Percentiles rank a stretch among this genome's conserved stretches.
These are phyloP conservation scores for Pythium inflatum DNA, from an alignment of 352 stramenopile genomes.

Conservation along the genomic window DNA sequence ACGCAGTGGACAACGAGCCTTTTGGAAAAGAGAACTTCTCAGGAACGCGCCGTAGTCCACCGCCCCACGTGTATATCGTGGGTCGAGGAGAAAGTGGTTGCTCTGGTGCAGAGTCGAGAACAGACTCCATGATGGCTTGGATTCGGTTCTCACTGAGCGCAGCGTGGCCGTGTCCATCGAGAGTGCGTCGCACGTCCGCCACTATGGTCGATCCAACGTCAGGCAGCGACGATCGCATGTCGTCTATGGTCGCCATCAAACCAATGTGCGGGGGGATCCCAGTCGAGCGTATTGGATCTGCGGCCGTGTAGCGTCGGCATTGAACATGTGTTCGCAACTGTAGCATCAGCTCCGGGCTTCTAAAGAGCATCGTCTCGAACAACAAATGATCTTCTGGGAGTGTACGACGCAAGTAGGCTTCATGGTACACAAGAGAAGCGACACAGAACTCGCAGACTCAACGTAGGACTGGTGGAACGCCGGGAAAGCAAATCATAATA, in stretches of 20 bases:
- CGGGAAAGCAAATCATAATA: constrained; percentile 14
- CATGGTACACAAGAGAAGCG: neutral
- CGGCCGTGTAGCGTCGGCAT: neutral
- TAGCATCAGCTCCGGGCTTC: neutral
- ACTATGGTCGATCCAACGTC: neutral
- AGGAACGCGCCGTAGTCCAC: too few species aligned
- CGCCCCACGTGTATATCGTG: too few species aligned
- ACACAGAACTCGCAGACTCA: constrained; percentile 12
- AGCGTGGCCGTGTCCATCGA: neutral
- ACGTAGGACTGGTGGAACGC: constrained; percentile 1
- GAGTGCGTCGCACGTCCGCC: too few species aligned
- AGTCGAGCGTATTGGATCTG: constrained; percentile 11
- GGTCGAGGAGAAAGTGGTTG: neutral
- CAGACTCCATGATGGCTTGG: neutral
- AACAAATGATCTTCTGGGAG: neutral
- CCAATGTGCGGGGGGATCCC: constrained; percentile 21
- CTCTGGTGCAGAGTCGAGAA: neutral
- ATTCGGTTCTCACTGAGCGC: neutral
- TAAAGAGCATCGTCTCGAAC: neutral
- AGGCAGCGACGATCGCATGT: neutral
- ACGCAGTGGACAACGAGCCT: too few species aligned
- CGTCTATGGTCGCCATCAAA: neutral
- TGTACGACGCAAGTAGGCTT: neutral
- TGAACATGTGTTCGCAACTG: neutral
- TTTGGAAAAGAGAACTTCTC: too few species aligned